Percentiles rank a stretch among this genome's conserved stretches.
phyloP scores from a whole-genome alignment of 1,139 yeast species.

The Taphrina flavorubra region DNA sequence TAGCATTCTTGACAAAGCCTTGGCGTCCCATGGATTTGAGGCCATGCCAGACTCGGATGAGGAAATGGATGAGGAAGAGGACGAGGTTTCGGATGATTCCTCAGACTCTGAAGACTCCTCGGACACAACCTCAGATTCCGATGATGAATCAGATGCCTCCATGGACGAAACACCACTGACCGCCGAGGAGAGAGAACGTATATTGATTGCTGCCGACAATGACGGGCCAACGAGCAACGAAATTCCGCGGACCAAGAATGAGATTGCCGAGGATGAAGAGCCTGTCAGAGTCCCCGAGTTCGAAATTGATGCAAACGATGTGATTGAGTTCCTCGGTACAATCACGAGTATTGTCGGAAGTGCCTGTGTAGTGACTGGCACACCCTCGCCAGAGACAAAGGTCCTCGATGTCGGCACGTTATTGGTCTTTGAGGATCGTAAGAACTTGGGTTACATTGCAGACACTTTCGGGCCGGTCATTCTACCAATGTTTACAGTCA shows the following conservation, averaged over 20 bases:
- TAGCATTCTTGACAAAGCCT: constrained; percentile 30
- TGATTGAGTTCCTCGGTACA: constrained; percentile 75
- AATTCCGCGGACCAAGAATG: constrained; percentile 38
- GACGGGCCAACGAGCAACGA: constrained; percentile 25
- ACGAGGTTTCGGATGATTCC: not conserved
- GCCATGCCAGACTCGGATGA: constrained; percentile 38
- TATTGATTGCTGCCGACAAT: constrained; percentile 34
- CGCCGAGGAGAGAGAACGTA: constrained; percentile 31
- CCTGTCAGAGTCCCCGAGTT: constrained; percentile 31
- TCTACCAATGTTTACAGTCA: constrained; percentile 79
- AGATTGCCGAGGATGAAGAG: constrained; percentile 34
- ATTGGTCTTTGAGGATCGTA: constrained; percentile 74
- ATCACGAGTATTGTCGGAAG: constrained; percentile 69
- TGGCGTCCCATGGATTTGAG: constrained; percentile 37
- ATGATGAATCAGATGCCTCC: constrained; percentile 22
- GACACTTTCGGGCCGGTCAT: constrained; percentile 92
- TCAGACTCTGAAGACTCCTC: constrained; percentile 36
- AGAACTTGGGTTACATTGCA: constrained; percentile 63
- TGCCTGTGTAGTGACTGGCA: constrained; percentile 65
- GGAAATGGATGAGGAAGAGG: constrained; percentile 3
- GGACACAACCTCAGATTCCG: constrained; percentile 8
- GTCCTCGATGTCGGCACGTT: constrained; percentile 82
- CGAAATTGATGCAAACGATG: constrained; percentile 51
- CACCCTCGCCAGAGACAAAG: constrained; percentile 85
- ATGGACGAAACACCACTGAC: constrained; percentile 16